phyloP scores from a whole-genome alignment of 345 rosid species.

The Gossypium longicalyx region DNA sequence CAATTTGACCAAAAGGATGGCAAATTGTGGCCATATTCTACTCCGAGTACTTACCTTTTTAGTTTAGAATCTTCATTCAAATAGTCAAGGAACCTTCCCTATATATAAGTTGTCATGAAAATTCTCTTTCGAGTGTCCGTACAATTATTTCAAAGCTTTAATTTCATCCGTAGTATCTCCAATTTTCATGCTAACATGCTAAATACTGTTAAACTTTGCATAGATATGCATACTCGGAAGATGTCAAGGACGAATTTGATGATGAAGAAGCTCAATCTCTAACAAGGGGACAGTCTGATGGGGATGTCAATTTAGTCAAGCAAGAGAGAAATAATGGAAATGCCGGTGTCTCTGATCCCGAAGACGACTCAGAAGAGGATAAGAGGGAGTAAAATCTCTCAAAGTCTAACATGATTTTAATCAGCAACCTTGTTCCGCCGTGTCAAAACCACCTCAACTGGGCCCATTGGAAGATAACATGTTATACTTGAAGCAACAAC shows the following conservation, averaged over 20 bases:
- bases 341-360: conserved; percentile 30
- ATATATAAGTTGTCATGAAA: background rate
- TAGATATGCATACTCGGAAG: conserved; percentile 86
- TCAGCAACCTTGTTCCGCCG: background rate
- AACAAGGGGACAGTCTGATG: conserved; percentile 56
- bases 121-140: background rate
- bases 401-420: background rate
- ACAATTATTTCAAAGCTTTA: conserved; percentile 7
- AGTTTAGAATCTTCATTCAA: background rate
- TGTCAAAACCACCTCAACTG: background rate
- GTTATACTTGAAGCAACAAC: background rate
- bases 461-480: background rate
- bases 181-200: conserved; percentile 12
- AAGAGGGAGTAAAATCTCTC: conserved; percentile 50
- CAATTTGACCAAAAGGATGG: background rate
- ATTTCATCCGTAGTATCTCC: background rate
- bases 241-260: conserved; percentile 53
- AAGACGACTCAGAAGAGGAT: conserved; percentile 64
- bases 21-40: background rate
- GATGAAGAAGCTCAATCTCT: conserved; percentile 71
- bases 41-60: background rate
- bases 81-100: background rate
- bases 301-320: conserved; percentile 64
- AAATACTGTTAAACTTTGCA: conserved; percentile 1
- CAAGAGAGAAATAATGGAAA: conserved; percentile 37